Evolutionary conservation across 176 grass and related monocot species (phyloP).

Genomic region (Cenchrus purpureus): DNA sequence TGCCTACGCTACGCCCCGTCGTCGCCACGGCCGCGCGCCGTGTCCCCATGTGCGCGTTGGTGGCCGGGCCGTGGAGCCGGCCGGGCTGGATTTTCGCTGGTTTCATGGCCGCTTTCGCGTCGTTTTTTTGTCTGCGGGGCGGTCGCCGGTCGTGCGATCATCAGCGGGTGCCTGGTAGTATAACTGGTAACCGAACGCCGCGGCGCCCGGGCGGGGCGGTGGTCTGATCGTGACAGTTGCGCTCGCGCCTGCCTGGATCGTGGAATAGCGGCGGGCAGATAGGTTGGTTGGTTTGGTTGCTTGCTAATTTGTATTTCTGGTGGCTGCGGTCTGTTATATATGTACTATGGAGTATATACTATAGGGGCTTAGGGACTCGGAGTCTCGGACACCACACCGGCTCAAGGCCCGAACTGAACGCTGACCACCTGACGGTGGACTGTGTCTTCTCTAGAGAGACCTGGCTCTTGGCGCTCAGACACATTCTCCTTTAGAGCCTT

Average conservation of each 20-base stretch:
- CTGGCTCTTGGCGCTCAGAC: no score
- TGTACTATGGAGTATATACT: no score
- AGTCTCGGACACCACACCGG: no score
- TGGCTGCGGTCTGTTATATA: neutral
- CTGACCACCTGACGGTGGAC: no score
- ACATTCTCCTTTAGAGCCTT: no score
- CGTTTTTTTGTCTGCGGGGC: neutral
- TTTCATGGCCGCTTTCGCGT: neutral
- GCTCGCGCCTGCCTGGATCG: neutral
- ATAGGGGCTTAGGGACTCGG: no score
- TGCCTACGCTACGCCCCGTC: neutral
- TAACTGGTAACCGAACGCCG: neutral
- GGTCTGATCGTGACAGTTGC: constrained; percentile 27
- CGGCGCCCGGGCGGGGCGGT: neutral
- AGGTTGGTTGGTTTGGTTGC: neutral
- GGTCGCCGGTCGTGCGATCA: neutral
- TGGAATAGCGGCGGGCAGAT: constrained; percentile 27
- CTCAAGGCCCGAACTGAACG: no score
- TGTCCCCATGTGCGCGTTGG: constrained; percentile 25
- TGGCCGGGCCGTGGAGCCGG: neutral
- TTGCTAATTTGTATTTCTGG: neutral
- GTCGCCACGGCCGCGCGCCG: neutral
- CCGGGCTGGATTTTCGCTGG: neutral
- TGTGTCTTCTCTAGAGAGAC: no score
- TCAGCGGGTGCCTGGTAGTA: neutral